A percentile compares a stretch with the other conserved stretches of the same genome.
These are phyloP conservation scores for Colletotrichum sansevieriae DNA, from an alignment of 2,329 filamentous ascomycete genomes.

Conservation along the genomic window DNA sequence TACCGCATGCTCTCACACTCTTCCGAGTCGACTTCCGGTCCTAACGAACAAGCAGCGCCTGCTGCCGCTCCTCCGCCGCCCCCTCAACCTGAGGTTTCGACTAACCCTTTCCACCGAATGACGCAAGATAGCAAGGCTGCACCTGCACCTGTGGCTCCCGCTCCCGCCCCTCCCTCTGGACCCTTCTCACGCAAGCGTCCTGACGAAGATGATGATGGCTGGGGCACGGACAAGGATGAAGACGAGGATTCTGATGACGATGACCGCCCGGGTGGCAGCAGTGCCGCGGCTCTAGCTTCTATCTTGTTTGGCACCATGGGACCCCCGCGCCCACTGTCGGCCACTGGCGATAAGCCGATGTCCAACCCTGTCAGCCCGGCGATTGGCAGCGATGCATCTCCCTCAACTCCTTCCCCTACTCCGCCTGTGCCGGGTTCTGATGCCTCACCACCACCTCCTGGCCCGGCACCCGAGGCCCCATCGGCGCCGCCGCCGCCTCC, in stretches of 20 bases:
- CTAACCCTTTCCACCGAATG: slow-evolving; percentile 95
- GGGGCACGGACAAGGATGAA: slow-evolving; percentile 80
- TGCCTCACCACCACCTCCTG: slow-evolving; percentile 50
- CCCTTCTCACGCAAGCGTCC: slow-evolving; percentile 67
- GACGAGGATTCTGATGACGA: slow-evolving; percentile 78
- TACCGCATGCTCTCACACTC: slow-evolving; percentile 88
- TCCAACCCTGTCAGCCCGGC: slow-evolving; percentile 55
- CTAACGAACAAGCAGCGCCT: slow-evolving; percentile 58
- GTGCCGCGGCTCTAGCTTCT: slow-evolving; percentile 91
- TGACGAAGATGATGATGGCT: slow-evolving; percentile 78
- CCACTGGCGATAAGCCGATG: slow-evolving; percentile 77
- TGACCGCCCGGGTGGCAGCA: slow-evolving; percentile 82
- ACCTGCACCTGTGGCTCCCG: slow-evolving; percentile 50
- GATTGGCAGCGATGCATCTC: slow-evolving; percentile 54
- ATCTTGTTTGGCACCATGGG: slow-evolving; percentile 98
- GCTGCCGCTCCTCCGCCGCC: slow-evolving; percentile 57
- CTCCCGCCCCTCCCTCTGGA: slow-evolving; percentile 59
- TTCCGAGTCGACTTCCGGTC: slow-evolving; percentile 64
- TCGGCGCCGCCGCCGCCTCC: slow-evolving; percentile 51
- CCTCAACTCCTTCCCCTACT: slow-evolving; percentile 50
- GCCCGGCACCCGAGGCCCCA: slow-evolving; percentile 44
- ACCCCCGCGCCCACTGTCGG: slow-evolving; percentile 88
- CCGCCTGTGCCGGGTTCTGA: slow-evolving; percentile 44
- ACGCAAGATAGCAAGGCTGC: slow-evolving; percentile 71
- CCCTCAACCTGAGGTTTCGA: slow-evolving; percentile 71